phyloP scores from a whole-genome alignment of 805 yeast genomes.

The Torulaspora delbrueckii region DNA sequence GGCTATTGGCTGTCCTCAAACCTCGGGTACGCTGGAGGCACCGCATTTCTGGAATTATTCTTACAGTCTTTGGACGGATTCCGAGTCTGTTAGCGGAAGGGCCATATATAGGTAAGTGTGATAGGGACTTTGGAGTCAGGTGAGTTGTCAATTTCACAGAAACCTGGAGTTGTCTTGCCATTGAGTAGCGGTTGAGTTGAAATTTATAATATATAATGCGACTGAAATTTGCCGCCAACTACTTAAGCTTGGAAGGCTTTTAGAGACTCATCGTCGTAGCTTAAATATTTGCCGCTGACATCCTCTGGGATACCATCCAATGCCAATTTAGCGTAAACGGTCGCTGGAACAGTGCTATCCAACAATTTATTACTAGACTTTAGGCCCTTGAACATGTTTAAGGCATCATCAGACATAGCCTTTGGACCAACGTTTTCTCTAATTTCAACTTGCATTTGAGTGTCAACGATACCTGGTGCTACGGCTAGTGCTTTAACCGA shows the following conservation, averaged over 20 bases:
- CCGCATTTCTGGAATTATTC: no score
- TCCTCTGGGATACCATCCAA: conserved; percentile 50
- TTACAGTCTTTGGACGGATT: no score
- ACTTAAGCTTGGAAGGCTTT: neutral
- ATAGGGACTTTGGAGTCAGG: neutral
- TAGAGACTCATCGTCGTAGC: conserved; percentile 48
- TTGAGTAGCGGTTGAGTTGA: neutral
- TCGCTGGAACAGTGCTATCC: conserved; percentile 68
- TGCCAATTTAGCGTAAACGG: conserved; percentile 62
- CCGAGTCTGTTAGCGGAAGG: no score
- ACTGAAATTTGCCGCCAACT: neutral
- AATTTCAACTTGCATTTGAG: conserved; percentile 79
- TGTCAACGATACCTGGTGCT: conserved; percentile 95
- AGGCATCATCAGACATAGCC: conserved; percentile 57
- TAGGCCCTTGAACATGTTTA: conserved; percentile 59
- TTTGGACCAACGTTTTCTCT: conserved; percentile 54
- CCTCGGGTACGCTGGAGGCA: no score
- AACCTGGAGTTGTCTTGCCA: neutral
- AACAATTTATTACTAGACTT: conserved; percentile 54
- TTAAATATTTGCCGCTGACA: conserved; percentile 61
- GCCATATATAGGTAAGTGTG: neutral
- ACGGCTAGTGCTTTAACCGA: conserved; percentile 52
- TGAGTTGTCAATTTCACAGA: neutral
- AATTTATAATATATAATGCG: neutral
- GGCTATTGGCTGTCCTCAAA: neutral